phyloP scores from a whole-genome alignment of 805 yeast species.

The Cyberlindnera saturnus region DNA sequence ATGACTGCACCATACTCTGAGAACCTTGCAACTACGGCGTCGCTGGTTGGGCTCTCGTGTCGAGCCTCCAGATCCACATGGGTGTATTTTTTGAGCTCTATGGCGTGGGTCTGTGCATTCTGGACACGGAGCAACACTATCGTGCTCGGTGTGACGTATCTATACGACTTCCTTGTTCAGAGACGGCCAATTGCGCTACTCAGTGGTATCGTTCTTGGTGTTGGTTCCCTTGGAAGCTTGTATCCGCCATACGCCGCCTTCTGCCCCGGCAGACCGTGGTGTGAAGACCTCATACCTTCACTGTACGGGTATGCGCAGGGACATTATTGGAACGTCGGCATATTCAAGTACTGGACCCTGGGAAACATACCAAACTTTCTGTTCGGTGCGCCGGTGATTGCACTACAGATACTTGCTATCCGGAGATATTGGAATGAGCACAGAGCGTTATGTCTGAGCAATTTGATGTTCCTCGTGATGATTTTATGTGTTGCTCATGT shows the following conservation, averaged over 20 bases:
- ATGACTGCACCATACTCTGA: conserved; percentile 73
- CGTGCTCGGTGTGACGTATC: conserved; percentile 60
- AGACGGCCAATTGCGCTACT: conserved; percentile 30
- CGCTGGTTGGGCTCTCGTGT: conserved; percentile 53
- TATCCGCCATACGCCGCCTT: conserved; percentile 47
- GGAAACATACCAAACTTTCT: conserved; percentile 80
- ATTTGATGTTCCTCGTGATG: conserved; percentile 39
- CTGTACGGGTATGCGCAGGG: conserved; percentile 67
- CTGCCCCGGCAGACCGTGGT: conserved; percentile 79
- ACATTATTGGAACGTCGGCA: conserved; percentile 82
- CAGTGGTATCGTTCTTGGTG: conserved; percentile 52
- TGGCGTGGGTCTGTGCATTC: conserved; percentile 48
- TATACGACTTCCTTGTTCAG: conserved; percentile 43
- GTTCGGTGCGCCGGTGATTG: conserved; percentile 64
- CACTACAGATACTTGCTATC: conserved; percentile 37
- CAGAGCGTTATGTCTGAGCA: conserved; percentile 36
- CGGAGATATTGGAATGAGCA: conserved; percentile 27
- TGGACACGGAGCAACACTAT: conserved; percentile 73
- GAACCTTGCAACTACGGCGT: conserved; percentile 54
- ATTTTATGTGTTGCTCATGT: conserved; percentile 67
- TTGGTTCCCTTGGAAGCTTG: conserved; percentile 40
- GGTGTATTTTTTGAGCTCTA: conserved; percentile 13
- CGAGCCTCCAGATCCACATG: conserved; percentile 12
- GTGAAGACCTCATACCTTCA: conserved; percentile 48
- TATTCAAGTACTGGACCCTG: conserved; percentile 74